Evolutionary conservation across 306 rosid species (phyloP).

Genomic region (Spatholobus suberectus): DNA sequence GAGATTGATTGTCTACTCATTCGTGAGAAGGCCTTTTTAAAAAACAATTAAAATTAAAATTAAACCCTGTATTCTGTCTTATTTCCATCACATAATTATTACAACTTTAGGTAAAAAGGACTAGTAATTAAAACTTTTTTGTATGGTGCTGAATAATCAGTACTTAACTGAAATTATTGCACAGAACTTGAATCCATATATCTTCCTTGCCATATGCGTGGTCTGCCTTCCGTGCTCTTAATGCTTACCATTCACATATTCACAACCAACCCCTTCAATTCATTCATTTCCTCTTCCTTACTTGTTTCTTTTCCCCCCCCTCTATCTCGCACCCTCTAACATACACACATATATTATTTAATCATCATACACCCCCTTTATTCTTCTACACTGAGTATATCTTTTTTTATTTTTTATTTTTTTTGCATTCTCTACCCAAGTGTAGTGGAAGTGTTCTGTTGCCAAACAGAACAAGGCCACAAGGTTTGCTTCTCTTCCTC

Average conservation of each 20-base stretch:
- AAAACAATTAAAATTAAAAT: too few species aligned
- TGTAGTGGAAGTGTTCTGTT: slow-evolving; percentile 10
- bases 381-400: neutral
- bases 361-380: neutral
- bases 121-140: neutral
- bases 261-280: slow-evolving; percentile 32
- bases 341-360: neutral
- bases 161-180: neutral
- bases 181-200: neutral
- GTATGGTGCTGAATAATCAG: neutral
- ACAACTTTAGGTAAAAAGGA: neutral
- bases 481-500: slow-evolving; percentile 32
- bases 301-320: neutral
- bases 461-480: slow-evolving; percentile 17
- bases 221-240: slow-evolving; percentile 26
- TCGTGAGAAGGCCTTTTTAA: too few species aligned
- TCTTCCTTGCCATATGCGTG: slow-evolving; percentile 31
- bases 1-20: neutral
- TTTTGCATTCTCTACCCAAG: neutral
- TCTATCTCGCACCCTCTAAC: neutral
- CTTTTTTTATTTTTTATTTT: neutral
- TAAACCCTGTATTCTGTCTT: too few species aligned
- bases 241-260: slow-evolving; percentile 26
- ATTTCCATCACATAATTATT: neutral
- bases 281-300: slow-evolving; percentile 36